phyloP scores from a whole-genome alignment of 2,329 filamentous ascomycete genomes.

The Neofusicoccum sp. region DNA sequence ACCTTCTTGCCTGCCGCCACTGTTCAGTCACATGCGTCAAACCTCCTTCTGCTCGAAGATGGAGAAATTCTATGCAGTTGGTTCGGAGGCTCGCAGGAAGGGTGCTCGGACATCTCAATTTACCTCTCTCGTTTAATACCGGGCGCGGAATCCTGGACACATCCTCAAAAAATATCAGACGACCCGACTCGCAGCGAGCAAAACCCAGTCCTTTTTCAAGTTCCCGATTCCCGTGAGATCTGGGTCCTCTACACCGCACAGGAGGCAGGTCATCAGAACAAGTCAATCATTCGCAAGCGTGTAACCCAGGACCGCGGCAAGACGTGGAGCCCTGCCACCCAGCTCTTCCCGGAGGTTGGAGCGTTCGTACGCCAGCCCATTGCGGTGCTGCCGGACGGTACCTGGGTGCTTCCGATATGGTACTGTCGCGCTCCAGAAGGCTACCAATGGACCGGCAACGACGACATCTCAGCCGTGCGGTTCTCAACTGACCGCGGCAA shows the following conservation, averaged over 20 bases:
- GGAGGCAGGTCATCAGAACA: constrained; percentile 46
- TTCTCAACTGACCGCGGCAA: constrained; percentile 39
- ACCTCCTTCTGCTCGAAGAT: constrained; percentile 42
- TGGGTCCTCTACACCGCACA: constrained; percentile 49
- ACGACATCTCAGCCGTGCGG: constrained; percentile 44
- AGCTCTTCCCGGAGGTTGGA: constrained; percentile 37
- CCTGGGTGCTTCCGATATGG: constrained; percentile 46
- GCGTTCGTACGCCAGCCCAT: constrained; percentile 46
- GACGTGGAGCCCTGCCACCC: constrained; percentile 37
- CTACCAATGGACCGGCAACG: constrained; percentile 45
- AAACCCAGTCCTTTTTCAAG: constrained; percentile 45
- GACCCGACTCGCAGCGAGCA: constrained; percentile 45
- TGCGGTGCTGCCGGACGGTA: constrained; percentile 35
- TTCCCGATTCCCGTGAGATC: constrained; percentile 33
- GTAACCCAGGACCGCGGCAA: constrained; percentile 37
- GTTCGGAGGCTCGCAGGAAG: constrained; percentile 49
- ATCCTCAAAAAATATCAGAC: constrained; percentile 38
- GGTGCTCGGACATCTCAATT: constrained; percentile 45
- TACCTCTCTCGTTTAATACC: constrained; percentile 40
- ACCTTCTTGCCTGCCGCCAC: constrained; percentile 40
- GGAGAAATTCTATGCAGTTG: constrained; percentile 45
- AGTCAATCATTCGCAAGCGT: constrained; percentile 39
- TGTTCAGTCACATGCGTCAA: constrained; percentile 47
- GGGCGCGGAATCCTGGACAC: constrained; percentile 32
- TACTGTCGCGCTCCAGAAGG: constrained; percentile 43